Evolutionary conservation across 192 early-diverging fungal genomes (phyloP), one percentile per base, ranked within the genome.

Genomic region (Coemansia sp.): DNA sequence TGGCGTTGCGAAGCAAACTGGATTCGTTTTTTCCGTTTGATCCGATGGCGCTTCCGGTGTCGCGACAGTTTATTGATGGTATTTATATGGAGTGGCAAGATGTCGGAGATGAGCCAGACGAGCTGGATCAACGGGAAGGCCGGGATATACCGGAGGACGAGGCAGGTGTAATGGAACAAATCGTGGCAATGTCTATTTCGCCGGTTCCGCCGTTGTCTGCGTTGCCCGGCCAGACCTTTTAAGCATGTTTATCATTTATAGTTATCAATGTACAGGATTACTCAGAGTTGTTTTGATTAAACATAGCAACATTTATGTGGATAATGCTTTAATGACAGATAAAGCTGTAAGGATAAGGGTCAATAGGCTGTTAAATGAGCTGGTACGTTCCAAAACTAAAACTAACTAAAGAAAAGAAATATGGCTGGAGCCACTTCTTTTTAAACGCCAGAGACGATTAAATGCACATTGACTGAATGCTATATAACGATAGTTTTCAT

Each of bases 21-120:
- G 89, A 89, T 19, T 72, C 90, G 1, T 95, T 96, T 65, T 98
- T 98, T 74, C 96, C 96, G 42, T 98, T 95, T 56, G 96, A 98
- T 68, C 96, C 96, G 6, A 89, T 92, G 62, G 75, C 86, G 12
- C 82, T 98, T 2, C 86, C 88, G 44, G 75, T 83, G 55, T 91
- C 88, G 44, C 79, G 83, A n/a, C 57, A 68, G 4, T 92, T 84
- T 49, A 85, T 96, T 44, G 83, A 90, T 22, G 57, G 52, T 19
- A 81, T 91, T 14, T 98, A 95, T 78, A 81, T 86, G 46, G 89
- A 90, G 62, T 98, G 96, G 96, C 75, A 85, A 48, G 78, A 82
- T 12, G 78, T 86, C 4, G 85, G 82, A 4, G 84, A 78, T 1
- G 88, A 86, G n/a, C 37, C 47, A 1, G 2, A 76, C 3, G 23